Evolutionary conservation across 2,329 filamentous ascomycete species (phyloP).

Genomic region (Blastomyces gilchristii): DNA sequence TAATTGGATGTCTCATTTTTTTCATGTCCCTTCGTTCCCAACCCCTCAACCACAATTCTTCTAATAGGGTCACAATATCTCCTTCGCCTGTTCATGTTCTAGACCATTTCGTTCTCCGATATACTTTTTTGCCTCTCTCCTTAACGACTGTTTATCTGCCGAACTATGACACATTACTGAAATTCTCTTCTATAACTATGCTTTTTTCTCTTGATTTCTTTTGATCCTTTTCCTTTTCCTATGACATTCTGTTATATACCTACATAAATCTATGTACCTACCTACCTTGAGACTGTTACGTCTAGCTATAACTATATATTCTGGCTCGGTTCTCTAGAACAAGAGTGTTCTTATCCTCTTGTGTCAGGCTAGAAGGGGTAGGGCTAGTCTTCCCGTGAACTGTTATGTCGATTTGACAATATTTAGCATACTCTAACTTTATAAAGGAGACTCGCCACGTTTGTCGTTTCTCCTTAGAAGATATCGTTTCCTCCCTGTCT

Average conservation of each 20-base stretch:
- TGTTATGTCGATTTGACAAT: too few species aligned
- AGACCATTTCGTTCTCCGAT: not conserved
- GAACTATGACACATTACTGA: not conserved
- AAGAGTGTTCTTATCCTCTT: not conserved
- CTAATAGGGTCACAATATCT: not conserved
- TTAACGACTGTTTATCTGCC: not conserved
- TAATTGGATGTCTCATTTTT: not conserved
- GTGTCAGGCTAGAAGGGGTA: not conserved
- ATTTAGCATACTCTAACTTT: too few species aligned
- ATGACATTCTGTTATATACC: not conserved
- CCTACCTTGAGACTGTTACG: not conserved
- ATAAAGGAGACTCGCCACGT: too few species aligned
- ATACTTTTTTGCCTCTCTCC: not conserved
- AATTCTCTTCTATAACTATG: not conserved
- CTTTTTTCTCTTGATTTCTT: conserved; percentile 6
- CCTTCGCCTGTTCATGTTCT: not conserved
- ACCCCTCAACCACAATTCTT: not conserved
- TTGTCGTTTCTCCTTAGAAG: too few species aligned
- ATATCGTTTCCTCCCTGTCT: too few species aligned
- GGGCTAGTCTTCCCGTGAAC: too few species aligned
- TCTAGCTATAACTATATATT: not conserved
- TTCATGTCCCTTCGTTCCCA: not conserved
- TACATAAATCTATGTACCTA: not conserved
- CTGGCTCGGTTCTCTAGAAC: not conserved
- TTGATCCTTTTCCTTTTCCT: not conserved